phyloP scores from a whole-genome alignment of 768 basidiomycete genomes.

The Naganishia antarctica region DNA sequence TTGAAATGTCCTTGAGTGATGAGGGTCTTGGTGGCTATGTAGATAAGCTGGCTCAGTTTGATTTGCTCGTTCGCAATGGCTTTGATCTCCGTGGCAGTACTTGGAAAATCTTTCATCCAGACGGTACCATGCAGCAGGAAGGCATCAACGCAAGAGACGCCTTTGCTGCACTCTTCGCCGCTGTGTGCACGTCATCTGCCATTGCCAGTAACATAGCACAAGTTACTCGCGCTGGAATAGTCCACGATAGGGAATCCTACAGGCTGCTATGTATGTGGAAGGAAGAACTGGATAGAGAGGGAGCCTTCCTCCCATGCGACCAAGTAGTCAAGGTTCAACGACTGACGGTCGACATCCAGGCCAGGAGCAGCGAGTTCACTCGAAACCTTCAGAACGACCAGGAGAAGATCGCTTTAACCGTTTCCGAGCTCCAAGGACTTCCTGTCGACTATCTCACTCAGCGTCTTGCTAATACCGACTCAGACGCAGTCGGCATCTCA shows the following conservation, averaged over 20 bases:
- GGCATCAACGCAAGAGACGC: background rate
- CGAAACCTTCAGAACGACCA: background rate
- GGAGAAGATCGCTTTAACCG: background rate
- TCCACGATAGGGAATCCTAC: background rate
- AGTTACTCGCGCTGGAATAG: background rate
- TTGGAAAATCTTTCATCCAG: background rate
- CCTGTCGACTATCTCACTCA: background rate
- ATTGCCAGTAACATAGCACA: background rate
- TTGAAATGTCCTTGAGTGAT: background rate
- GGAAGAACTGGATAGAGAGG: background rate
- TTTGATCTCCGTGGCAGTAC: background rate
- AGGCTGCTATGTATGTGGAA: background rate
- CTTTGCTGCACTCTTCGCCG: background rate
- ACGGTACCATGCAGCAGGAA: background rate
- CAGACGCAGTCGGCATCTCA: background rate
- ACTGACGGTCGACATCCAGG: background rate
- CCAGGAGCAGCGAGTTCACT: background rate
- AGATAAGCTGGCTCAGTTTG: background rate
- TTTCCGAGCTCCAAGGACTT: background rate
- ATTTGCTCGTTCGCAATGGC: background rate
- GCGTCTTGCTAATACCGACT: background rate
- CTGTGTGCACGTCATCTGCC: background rate
- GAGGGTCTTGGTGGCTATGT: background rate
- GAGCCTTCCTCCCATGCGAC: background rate
- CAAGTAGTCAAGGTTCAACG: background rate